Evolutionary conservation across 179 eudicot species (phyloP).

Genomic region (Beta corolliflora): DNA sequence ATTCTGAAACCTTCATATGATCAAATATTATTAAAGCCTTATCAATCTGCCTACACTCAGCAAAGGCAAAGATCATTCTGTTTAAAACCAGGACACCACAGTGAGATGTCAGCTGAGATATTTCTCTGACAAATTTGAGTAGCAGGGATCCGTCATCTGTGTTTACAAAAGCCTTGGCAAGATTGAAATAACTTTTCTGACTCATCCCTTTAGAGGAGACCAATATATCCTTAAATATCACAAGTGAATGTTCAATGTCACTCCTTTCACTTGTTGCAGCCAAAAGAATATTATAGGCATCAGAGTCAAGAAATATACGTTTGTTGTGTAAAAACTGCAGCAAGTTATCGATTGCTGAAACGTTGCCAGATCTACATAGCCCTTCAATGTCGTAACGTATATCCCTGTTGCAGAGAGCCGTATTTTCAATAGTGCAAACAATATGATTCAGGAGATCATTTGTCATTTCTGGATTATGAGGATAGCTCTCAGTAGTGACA

Average conservation of each 20-base stretch:
- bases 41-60: slow-evolving; percentile 59
- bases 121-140: slow-evolving; percentile 48
- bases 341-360: slow-evolving; percentile 45
- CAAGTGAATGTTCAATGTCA: slow-evolving; percentile 44
- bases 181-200: slow-evolving; percentile 43
- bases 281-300: slow-evolving; percentile 63
- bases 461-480: slow-evolving; percentile 37
- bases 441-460: slow-evolving; percentile 48
- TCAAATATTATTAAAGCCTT: slow-evolving; percentile 58
- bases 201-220: slow-evolving; percentile 34
- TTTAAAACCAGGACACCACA: slow-evolving; percentile 55
- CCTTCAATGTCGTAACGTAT: slow-evolving; percentile 44
- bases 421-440: slow-evolving; percentile 35
- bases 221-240: slow-evolving; percentile 61
- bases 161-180: slow-evolving; percentile 65
- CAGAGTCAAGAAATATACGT: slow-evolving; percentile 38
- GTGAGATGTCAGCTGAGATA: slow-evolving; percentile 51
- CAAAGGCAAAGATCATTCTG: slow-evolving; percentile 66
- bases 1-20: slow-evolving; percentile 49
- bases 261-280: slow-evolving; percentile 50
- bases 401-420: slow-evolving; percentile 36
- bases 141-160: slow-evolving; percentile 38
- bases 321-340: slow-evolving; percentile 44
- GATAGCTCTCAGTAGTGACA: slow-evolving; percentile 41
- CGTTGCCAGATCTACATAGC: slow-evolving; percentile 46